These are phyloP conservation scores for Earliella scabrosa DNA, from an alignment of 1,284 basidiomycete genomes.

Conservation along the genomic window DNA sequence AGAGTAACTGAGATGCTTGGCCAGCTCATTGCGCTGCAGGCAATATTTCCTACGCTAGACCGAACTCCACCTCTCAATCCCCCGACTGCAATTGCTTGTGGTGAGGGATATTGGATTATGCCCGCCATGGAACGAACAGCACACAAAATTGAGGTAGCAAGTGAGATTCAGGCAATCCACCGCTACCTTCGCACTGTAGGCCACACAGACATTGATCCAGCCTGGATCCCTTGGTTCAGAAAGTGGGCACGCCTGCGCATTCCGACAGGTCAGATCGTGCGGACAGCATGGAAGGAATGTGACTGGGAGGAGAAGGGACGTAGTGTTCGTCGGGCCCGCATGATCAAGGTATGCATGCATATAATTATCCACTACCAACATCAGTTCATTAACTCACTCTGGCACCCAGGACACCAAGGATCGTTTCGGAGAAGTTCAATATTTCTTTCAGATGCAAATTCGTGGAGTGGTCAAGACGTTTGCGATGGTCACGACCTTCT, in stretches of 20 bases:
- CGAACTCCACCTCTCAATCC: background rate
- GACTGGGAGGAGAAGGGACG: background rate
- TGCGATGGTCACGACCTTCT: background rate
- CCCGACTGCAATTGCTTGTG: conserved; percentile 1
- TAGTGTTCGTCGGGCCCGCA: background rate
- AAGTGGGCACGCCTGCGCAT: conserved; percentile 13
- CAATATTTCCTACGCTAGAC: conserved; percentile 20
- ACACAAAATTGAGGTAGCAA: background rate
- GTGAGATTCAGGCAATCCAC: background rate
- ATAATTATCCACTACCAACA: background rate
- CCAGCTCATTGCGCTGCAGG: background rate
- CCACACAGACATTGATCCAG: background rate
- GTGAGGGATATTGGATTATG: conserved; percentile 11
- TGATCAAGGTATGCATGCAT: background rate
- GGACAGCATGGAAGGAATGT: conserved; percentile 24
- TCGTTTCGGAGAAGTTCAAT: conserved; percentile 3
- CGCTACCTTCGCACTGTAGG: background rate
- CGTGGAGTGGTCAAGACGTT: background rate
- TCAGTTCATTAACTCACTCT: background rate
- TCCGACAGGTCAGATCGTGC: conserved; percentile 14
- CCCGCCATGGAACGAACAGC: background rate
- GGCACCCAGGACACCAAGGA: background rate
- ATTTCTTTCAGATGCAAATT: conserved; percentile 3
- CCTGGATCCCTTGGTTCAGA: background rate
- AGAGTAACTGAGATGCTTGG: background rate